Percentiles rank a stretch among this genome's conserved stretches.
These are phyloP conservation scores for Pinus albicaulis DNA, from an alignment of 75 land plant genomes.

Conservation along the genomic window DNA sequence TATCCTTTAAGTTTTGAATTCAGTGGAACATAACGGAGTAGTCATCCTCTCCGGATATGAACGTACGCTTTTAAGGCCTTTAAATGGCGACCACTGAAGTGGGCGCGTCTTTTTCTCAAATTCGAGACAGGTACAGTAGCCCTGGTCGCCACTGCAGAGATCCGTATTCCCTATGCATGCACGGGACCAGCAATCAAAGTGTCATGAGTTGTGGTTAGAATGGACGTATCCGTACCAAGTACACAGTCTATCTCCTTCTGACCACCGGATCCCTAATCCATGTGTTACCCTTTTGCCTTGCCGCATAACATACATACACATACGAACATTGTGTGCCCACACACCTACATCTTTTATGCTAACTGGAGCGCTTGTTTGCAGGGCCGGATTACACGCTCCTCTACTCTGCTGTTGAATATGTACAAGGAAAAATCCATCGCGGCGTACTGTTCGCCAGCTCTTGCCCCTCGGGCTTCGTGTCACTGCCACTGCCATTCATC, in stretches of 20 bases:
- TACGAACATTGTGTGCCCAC: not conserved
- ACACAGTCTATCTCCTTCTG: not conserved
- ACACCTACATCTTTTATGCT: not conserved
- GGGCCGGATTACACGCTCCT: not conserved
- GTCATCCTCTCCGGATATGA: too few species aligned
- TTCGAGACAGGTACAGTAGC: not conserved
- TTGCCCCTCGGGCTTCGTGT: too few species aligned
- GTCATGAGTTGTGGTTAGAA: not conserved
- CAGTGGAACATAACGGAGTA: too few species aligned
- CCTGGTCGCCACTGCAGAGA: not conserved
- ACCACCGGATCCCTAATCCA: not conserved
- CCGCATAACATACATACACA: not conserved
- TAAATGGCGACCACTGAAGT: not conserved
- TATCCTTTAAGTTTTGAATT: too few species aligned
- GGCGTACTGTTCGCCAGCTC: too few species aligned
- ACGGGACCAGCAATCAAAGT: constrained; percentile 1
- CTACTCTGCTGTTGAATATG: too few species aligned
- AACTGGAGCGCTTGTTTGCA: not conserved
- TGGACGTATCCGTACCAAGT: not conserved
- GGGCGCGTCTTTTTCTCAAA: not conserved
- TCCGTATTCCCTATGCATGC: not conserved
- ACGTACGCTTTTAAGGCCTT: not conserved
- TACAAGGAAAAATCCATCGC: too few species aligned
- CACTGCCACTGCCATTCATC: too few species aligned
- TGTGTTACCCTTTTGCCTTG: not conserved